Conservation (phyloP, 495 filamentous ascomycete genomes). For the Daldinia decipiens region DNA sequence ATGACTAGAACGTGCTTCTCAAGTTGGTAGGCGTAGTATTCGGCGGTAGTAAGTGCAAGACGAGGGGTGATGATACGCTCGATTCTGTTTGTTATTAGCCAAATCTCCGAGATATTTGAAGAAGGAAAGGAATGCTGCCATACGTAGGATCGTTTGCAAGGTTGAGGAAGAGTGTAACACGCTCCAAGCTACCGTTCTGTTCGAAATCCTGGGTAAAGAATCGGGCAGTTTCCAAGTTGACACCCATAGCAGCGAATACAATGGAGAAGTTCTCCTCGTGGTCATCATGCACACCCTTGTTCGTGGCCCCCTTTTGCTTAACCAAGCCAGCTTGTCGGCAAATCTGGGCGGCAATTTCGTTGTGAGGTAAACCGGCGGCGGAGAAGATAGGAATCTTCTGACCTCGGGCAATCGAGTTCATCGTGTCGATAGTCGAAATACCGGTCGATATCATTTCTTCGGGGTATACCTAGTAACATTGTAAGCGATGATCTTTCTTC, state of each 20-base stretch:
- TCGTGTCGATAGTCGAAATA: conserved; percentile 99
- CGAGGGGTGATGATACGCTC: conserved; percentile 99
- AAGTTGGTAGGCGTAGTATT: conserved; percentile 99
- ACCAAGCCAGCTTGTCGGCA: conserved; percentile 95
- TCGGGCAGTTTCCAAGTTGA: conserved; percentile 97
- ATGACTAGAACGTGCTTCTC: conserved; percentile 99
- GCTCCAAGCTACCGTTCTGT: conserved; percentile 98
- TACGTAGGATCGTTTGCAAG: conserved; percentile 99
- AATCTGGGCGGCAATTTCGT: conserved; percentile 98
- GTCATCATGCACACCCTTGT: conserved; percentile 94
- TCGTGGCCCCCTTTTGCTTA: conserved; percentile 75
- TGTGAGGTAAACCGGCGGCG: conserved; percentile 96
- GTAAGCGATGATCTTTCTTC: conserved; percentile 12
- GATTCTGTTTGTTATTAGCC: conserved; percentile 69
- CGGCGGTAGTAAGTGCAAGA: conserved; percentile 96
- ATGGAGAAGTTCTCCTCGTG: conserved; percentile 99
- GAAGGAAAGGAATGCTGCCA: conserved; percentile 42
- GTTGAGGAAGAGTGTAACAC: conserved; percentile 96
- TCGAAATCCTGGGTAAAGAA: conserved; percentile 99
- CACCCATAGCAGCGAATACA: conserved; percentile 99
- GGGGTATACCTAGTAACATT: conserved; percentile 79
- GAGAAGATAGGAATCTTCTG: conserved; percentile 99
- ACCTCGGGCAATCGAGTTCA: conserved; percentile 99
- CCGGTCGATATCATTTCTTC: conserved; percentile 99
- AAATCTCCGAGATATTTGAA: background rate